Evolutionary conservation across 164 flowering plant species (phyloP), one percentile per base, ranked within the genome.

Genomic region (Magnolia officinalis): DNA sequence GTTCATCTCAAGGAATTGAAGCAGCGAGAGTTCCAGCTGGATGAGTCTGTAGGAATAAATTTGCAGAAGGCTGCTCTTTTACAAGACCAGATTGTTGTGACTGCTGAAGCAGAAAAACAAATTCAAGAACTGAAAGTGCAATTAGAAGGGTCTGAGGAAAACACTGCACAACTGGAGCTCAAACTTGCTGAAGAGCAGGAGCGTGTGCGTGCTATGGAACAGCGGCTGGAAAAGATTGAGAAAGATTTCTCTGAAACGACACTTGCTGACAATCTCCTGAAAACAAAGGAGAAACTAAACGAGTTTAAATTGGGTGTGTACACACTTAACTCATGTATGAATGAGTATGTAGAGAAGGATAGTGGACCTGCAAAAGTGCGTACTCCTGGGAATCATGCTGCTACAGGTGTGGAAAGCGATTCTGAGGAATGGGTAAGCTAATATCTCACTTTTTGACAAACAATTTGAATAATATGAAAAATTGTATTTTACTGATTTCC

Each of bases 231-330:
- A 80, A 87, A 84, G 63, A 63, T 78, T 73, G 86, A 88, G 78
- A 80, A 80, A 73, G 77, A 67, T 18, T 51, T 55, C 52, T 58
- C 58, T 49, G 74, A 72, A 70, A 1, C 67, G 13, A 37, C 58
- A 70, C 29, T 55, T 31, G 50, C 70, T 6, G 79, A 75, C 55
- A 80, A 80, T 63, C 80, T 89, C 66, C 75, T 81, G 73, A 77
- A 79, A 80, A 79, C 91, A 64, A 84, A 63, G 75, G 89, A 89
- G 78, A 89, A 82, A 77, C 77, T 95, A 31, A 73, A 75, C 26
- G 92, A 90, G 86, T 89, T 95, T 23, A 86, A 87, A 76, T 63
- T 72, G 75, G 92, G 88, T 50, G 84, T 95, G 64, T 85, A 87
- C 61, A 37, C 85, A 29, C 83, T 95, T 31, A 87, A 78, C 76